These are phyloP conservation scores for Psilocybe cyanescens DNA, from an alignment of 768 basidiomycete species.

Conservation along the genomic window DNA sequence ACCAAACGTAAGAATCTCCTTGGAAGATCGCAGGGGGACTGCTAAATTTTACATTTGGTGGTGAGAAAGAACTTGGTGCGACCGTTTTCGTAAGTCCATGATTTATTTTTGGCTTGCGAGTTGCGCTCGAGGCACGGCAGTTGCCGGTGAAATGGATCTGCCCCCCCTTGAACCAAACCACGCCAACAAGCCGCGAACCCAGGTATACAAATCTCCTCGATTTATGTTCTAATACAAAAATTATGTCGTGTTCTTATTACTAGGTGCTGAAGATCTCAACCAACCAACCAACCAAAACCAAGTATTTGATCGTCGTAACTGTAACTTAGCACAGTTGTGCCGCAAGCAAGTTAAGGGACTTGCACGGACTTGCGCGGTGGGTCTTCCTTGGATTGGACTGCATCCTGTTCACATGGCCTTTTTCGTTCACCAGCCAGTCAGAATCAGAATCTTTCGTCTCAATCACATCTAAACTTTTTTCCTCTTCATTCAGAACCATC, in stretches of 20 bases:
- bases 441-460: not conserved
- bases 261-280: no score
- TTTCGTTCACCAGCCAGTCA: conserved; percentile 14
- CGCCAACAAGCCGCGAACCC: not conserved
- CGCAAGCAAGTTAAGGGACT: no score
- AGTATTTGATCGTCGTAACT: not conserved
- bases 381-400: not conserved
- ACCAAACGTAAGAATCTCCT: not conserved
- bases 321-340: not conserved
- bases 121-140: not conserved
- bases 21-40: not conserved
- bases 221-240: no score
- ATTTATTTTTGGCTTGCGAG: not conserved
- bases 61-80: not conserved
- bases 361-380: not conserved
- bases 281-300: no score
- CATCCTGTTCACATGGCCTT: conserved; percentile 2
- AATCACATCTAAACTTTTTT: conserved; percentile 15
- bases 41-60: no score
- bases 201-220: not conserved
- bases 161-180: not conserved
- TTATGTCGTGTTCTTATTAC: no score
- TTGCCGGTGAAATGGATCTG: not conserved
- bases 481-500: conserved; percentile 5
- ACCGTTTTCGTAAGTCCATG: not conserved